Evolutionary conservation across 768 basidiomycete genomes (phyloP).

Genomic region (Tephrocybe rancida): DNA sequence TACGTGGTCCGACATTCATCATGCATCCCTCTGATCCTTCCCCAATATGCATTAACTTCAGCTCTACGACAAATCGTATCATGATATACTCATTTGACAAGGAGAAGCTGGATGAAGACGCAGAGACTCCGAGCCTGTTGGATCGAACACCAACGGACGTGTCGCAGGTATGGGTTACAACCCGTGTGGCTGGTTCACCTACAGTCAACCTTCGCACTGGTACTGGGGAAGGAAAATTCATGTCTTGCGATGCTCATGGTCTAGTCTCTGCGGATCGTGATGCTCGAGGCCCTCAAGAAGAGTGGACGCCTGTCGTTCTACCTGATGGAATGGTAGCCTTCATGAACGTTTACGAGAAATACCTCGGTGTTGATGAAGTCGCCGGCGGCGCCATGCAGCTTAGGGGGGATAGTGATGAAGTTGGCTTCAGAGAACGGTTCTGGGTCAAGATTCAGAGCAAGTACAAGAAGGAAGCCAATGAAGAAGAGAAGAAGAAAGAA

Average conservation of each 20-base stretch:
- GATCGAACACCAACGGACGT: conserved; percentile 80
- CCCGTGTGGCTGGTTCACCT: conserved; percentile 79
- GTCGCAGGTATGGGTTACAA: conserved; percentile 89
- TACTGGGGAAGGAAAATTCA: conserved; percentile 86
- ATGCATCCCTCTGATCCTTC: conserved; percentile 80
- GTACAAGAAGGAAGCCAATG: conserved; percentile 82
- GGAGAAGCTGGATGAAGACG: conserved; percentile 49
- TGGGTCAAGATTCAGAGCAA: conserved; percentile 90
- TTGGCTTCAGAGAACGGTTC: conserved; percentile 85
- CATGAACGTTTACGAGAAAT: conserved; percentile 89
- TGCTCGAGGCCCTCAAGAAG: conserved; percentile 91
- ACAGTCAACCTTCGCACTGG: conserved; percentile 88
- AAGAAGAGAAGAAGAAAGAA: conserved; percentile 76
- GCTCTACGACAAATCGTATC: conserved; percentile 73
- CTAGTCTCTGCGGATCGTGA: conserved; percentile 84
- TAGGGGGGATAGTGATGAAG: conserved; percentile 82
- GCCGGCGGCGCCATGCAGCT: conserved; percentile 81
- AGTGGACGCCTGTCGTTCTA: conserved; percentile 85
- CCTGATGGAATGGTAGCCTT: conserved; percentile 88
- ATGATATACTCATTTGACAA: conserved; percentile 68
- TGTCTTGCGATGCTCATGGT: conserved; percentile 87
- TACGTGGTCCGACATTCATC: conserved; percentile 88
- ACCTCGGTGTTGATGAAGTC: conserved; percentile 82
- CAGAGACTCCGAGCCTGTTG: conserved; percentile 48
- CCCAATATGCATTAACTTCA: conserved; percentile 77